Percentiles rank a stretch among this genome's conserved stretches.
phyloP scores from a whole-genome alignment of 2,329 filamentous ascomycete species.

The Apiospora rasikravindrae region DNA sequence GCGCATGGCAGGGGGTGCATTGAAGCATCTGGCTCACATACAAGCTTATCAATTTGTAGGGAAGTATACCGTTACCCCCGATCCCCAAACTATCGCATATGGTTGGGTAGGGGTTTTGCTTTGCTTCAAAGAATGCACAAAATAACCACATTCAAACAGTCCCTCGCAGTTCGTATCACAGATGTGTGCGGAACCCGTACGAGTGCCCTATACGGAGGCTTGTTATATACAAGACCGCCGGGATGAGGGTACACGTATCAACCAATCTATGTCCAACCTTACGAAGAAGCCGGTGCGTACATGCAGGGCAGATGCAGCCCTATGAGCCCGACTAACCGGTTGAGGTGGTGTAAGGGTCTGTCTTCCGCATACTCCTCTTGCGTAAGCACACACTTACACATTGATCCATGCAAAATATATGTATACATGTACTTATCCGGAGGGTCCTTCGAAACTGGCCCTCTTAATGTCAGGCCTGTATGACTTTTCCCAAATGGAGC shows the following conservation, averaged over 20 bases:
- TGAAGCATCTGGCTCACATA: background rate
- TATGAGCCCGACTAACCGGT: background rate
- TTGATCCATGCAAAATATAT: background rate
- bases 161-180: background rate
- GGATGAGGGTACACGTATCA: background rate
- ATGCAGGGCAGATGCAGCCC: conserved; percentile 1
- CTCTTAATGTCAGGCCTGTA: background rate
- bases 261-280: background rate
- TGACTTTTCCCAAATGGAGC: background rate
- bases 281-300: background rate
- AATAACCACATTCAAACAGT: background rate
- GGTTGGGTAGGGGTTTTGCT: background rate
- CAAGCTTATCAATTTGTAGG: background rate
- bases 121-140: background rate
- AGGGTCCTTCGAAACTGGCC: background rate
- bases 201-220: background rate
- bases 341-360: background rate
- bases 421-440: background rate
- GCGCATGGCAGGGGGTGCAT: background rate
- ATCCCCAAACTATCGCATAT: too few species aligned
- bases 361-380: background rate
- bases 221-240: background rate
- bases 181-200: background rate
- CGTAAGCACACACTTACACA: background rate
- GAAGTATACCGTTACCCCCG: background rate